Percentiles rank a stretch among this genome's conserved stretches.
phyloP scores from a whole-genome alignment of 306 rosid genomes.

The barrel medic (Medicago truncatula) region MtrunA17r5.0-ANR NC_053042.1:42752501-42753000 shows the following conservation, averaged over 20 bases:
- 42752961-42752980: neutral
- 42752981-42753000: neutral
- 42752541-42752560: neutral
- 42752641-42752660: neutral
- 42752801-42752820: neutral
- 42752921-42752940: conserved; percentile 20
- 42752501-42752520: no score
- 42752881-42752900: neutral
- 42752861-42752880: neutral
- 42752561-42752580: no score
- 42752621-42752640: no score
- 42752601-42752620: no score
- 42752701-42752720: neutral
- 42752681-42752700: neutral
- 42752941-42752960: conserved; percentile 23
- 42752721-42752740: no score
- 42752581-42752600: no score
- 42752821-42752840: neutral
- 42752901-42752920: conserved; percentile 11
- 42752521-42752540: neutral
- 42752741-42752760: neutral
- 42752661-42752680: neutral
- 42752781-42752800: neutral
- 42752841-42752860: no score
- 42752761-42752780: neutral